Base-by-base conservation (phyloP, 106 monocot species). In the Dactylorhiza incarnata region DNA sequence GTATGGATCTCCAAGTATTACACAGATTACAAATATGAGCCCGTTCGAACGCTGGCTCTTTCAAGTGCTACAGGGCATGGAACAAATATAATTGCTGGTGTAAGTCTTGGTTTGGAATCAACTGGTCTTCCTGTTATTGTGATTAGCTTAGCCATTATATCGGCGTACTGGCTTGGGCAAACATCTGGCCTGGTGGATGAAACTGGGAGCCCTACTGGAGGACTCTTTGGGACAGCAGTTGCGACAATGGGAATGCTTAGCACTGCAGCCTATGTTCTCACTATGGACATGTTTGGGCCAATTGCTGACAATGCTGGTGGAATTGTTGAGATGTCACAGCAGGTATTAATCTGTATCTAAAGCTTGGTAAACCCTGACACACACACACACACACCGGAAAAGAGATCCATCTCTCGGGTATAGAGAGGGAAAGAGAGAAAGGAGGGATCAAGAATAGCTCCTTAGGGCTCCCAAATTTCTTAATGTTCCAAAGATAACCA, bases 231-330 rank as follows among this genome's bases (percentile, higher is more conserved):
- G 24, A 99, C 97, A 53, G 97, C 97, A 58, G 97, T 99, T 45
- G 97, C 97, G 68, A 99, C 97, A 73, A 99, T 99, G 97, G 97
- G 97, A 23, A 99, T 99, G 97, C 91, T 99, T 44, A 91, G 97
- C 68, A 99, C 97, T 20, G 97, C 97, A 55, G 97, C 86, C 44
- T 99, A 94, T 88, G 94, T 99, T 74, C 84, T 99, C 67, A 99
- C 97, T 16, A 99, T 99, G 97, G 97, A 99, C 75, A 99, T 99
- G 97, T 99, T 99, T 83, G 97, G 97, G 14, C 97, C 97, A 4
- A 99, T 99, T 72, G 97, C 97, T 75, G 97, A 99, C 75, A 99
- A 99, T 88, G 97, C 97, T 29, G 97, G 97, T 81, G 97, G 97
- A 72, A 99, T 99, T 81, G 97, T 94, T 22, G 97, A 99, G 87